A percentile compares a stretch with the other conserved stretches of the same genome.
Conservation (phyloP, 2,329 filamentous ascomycete species). For the Fusarium napiforme region DNA sequence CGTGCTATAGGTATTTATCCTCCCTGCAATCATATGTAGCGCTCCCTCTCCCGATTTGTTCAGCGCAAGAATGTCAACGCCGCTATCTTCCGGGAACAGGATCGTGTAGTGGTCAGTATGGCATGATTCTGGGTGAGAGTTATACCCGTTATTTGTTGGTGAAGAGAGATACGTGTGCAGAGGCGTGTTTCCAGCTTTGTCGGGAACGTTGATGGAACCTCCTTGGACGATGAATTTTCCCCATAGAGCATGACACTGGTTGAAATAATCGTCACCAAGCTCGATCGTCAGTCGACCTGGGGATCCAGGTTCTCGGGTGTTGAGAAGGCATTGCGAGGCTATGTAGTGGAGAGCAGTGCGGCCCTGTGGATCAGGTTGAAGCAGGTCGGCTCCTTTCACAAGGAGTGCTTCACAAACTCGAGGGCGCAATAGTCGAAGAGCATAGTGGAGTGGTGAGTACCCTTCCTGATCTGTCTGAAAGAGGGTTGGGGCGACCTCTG, state of each 20-base stretch:
- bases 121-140: not conserved
- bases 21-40: slow-evolving; percentile 22
- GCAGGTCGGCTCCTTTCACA: slow-evolving; percentile 20
- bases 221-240: not conserved
- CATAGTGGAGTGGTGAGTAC: slow-evolving; percentile 20
- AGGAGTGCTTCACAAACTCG: slow-evolving; percentile 27
- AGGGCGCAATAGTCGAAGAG: slow-evolving; percentile 25
- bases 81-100: slow-evolving; percentile 25
- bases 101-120: slow-evolving; percentile 25
- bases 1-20: accelerated
- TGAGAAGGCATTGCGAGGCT: slow-evolving; percentile 20
- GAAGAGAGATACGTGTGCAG: slow-evolving; percentile 21
- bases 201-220: slow-evolving; percentile 23
- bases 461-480: slow-evolving; percentile 17
- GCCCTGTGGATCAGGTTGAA: slow-evolving; percentile 22
- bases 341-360: slow-evolving; percentile 32
- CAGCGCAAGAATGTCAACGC: slow-evolving; percentile 19
- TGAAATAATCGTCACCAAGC: not conserved
- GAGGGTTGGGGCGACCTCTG: slow-evolving; percentile 18
- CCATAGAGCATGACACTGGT: slow-evolving; percentile 25
- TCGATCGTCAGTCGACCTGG: not conserved
- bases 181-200: slow-evolving; percentile 29
- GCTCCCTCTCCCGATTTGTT: slow-evolving; percentile 32
- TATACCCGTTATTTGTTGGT: not conserved
- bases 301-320: not conserved